These are phyloP conservation scores for Inosperma sp. DNA, from an alignment of 768 basidiomycete genomes.

Conservation along the genomic window DNA sequence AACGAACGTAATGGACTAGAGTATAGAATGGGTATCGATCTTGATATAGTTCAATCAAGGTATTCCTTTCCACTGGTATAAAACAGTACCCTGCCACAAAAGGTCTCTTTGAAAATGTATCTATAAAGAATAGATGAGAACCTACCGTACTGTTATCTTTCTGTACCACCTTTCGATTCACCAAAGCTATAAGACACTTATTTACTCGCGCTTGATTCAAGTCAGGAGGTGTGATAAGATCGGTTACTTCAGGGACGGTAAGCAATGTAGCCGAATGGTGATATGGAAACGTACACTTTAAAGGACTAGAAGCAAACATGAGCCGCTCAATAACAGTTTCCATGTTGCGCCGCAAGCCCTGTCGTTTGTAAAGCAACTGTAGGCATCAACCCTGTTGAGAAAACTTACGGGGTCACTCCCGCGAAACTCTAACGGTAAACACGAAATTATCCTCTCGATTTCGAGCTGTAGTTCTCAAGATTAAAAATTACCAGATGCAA, in stretches of 20 bases:
- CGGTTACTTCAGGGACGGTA: slow-evolving; percentile 50
- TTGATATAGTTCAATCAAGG: no score
- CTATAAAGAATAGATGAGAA: not conserved
- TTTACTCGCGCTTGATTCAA: slow-evolving; percentile 89
- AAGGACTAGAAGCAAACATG: slow-evolving; percentile 54
- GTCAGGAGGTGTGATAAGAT: slow-evolving; percentile 74
- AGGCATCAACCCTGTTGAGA: not conserved
- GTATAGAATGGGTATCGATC: no score
- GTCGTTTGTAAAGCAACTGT: not conserved
- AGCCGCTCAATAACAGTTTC: slow-evolving; percentile 76
- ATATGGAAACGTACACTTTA: slow-evolving; percentile 56
- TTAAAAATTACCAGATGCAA: not conserved
- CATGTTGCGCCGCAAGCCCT: slow-evolving; percentile 74
- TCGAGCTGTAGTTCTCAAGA: slow-evolving; percentile 42
- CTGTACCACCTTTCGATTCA: slow-evolving; percentile 76
- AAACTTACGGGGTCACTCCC: slow-evolving; percentile 76
- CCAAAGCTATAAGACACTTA: slow-evolving; percentile 88
- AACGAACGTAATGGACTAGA: no score
- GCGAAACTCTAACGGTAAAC: slow-evolving; percentile 84
- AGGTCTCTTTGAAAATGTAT: not conserved
- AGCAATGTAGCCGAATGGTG: not conserved
- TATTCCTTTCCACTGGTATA: slow-evolving; percentile 69
- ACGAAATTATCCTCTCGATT: slow-evolving; percentile 67
- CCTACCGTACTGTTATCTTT: slow-evolving; percentile 67
- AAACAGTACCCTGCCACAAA: slow-evolving; percentile 53